Evolutionary conservation across 176 grass and related monocot species (phyloP).

Genomic region (Zea mays): Zm-B73-REFERENCE-NAM-5.0 NC_050096.1:231414001-231414500

Average conservation of each 20-base stretch:
- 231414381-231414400: conserved; percentile 26
- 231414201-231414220: conserved; percentile 78
- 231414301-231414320: conserved; percentile 71
- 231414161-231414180: conserved; percentile 78
- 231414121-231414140: conserved; percentile 82
- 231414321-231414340: conserved; percentile 72
- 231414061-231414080: background rate
- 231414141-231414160: conserved; percentile 84
- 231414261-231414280: conserved; percentile 63
- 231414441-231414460: conserved; percentile 9
- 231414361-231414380: conserved; percentile 64
- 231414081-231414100: conserved; percentile 3
- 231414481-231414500: conserved; percentile 97
- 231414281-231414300: conserved; percentile 78
- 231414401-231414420: conserved; percentile 13
- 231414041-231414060: background rate
- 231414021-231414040: conserved; percentile 12
- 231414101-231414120: conserved; percentile 3
- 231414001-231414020: background rate
- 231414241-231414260: conserved; percentile 76
- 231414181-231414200: conserved; percentile 59
- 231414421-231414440: conserved; percentile 30
- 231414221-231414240: conserved; percentile 68
- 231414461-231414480: conserved; percentile 71
- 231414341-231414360: conserved; percentile 71